phyloP scores from a whole-genome alignment of 1,139 yeast species.

The Yamadazyma trypodendri region DNA sequence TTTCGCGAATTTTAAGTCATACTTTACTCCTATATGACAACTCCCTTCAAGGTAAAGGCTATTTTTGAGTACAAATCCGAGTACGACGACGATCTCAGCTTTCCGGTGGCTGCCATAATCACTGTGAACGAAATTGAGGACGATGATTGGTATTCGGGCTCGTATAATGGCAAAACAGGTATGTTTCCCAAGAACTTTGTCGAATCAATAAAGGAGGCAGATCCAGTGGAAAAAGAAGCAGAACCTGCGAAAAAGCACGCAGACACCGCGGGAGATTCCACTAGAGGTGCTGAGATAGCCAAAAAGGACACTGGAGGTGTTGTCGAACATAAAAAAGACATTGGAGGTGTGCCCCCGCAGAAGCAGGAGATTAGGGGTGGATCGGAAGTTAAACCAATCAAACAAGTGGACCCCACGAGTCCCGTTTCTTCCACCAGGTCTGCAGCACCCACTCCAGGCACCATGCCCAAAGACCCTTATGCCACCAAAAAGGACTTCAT shows the following conservation, averaged over 20 bases:
- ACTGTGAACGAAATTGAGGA: conserved; percentile 78
- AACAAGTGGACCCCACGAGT: no score
- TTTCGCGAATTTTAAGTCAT: no score
- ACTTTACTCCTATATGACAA: conserved; percentile 4
- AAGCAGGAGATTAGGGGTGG: no score
- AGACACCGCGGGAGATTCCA: no score
- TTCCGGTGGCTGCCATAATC: conserved; percentile 64
- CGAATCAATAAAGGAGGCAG: conserved; percentile 2
- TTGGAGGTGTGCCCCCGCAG: no score
- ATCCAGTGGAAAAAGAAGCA: not conserved
- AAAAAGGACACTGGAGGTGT: no score
- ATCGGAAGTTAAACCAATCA: no score
- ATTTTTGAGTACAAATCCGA: conserved; percentile 73
- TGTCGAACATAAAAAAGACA: no score
- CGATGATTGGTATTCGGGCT: conserved; percentile 88
- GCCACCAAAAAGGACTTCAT: conserved; percentile 44
- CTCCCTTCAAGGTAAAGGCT: conserved; percentile 73
- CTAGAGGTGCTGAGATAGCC: no score
- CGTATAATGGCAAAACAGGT: conserved; percentile 58
- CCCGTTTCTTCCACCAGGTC: not conserved
- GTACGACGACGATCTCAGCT: conserved; percentile 79
- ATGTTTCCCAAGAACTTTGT: conserved; percentile 91
- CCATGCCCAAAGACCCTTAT: conserved; percentile 34
- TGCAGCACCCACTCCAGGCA: conserved; percentile 6
- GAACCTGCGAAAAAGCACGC: not conserved